phyloP scores from a whole-genome alignment of 2,329 filamentous ascomycete species.

The Aspergillus ochraceus region DNA sequence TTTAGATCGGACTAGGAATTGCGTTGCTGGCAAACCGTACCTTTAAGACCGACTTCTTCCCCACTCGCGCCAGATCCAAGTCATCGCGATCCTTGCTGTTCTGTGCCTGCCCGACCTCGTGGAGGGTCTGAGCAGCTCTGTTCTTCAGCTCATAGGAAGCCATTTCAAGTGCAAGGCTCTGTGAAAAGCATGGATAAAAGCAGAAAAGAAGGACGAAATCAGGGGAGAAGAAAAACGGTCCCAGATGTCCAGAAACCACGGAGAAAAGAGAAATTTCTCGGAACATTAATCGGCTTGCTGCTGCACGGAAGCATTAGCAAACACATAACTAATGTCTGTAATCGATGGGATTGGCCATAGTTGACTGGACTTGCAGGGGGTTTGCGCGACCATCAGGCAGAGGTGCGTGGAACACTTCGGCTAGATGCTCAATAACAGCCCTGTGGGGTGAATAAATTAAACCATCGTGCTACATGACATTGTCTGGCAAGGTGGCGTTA shows the following conservation, averaged over 20 bases:
- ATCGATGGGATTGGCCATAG: not conserved
- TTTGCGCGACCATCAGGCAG: not conserved
- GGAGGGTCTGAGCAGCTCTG: not conserved
- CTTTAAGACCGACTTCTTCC: not conserved
- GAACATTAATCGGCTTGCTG: not conserved
- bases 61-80: not conserved
- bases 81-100: not conserved
- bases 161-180: not conserved
- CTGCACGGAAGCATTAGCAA: not conserved
- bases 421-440: not conserved
- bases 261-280: not conserved
- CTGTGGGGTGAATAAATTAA: not conserved
- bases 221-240: not conserved
- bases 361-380: not conserved
- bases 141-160: not conserved
- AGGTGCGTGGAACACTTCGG: not conserved
- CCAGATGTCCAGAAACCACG: not conserved
- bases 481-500: not conserved
- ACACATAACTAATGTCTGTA: not conserved
- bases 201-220: not conserved
- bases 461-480: not conserved
- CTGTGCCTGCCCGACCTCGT: not conserved
- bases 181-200: not conserved
- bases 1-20: not conserved
- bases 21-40: not conserved